These are phyloP conservation scores for Amanita molliuscula DNA, from an alignment of 768 basidiomycete genomes.

Conservation along the genomic window DNA sequence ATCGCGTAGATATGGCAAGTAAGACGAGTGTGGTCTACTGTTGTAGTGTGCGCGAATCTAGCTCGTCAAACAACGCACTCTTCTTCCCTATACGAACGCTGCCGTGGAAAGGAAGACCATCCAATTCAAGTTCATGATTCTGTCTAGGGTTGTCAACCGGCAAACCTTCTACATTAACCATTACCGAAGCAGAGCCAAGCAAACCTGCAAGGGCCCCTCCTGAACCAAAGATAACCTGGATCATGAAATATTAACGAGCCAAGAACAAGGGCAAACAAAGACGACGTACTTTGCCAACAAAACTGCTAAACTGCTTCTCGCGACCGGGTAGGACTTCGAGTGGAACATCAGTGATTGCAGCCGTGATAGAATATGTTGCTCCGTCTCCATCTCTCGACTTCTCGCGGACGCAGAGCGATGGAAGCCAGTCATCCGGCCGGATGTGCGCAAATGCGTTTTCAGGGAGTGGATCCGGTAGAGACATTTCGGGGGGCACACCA, in stretches of 20 bases:
- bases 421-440: conserved; percentile 59
- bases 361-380: conserved; percentile 45
- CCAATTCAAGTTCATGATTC: conserved; percentile 42
- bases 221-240: conserved; percentile 57
- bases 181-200: conserved; percentile 51
- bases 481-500: conserved; percentile 25
- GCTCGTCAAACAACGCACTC: conserved; percentile 9
- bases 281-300: conserved; percentile 57
- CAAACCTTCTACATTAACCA: conserved; percentile 48
- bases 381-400: conserved; percentile 37
- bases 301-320: conserved; percentile 64
- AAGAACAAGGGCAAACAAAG: neutral
- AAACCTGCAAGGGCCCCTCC: conserved; percentile 63
- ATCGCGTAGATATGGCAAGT: neutral
- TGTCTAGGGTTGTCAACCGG: conserved; percentile 29
- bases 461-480: conserved; percentile 59
- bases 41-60: neutral
- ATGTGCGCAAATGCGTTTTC: conserved; percentile 69
- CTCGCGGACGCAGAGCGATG: conserved; percentile 28
- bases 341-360: conserved; percentile 64
- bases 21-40: neutral
- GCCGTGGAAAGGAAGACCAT: conserved; percentile 58
- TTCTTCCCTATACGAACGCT: conserved; percentile 59
- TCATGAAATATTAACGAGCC: conserved; percentile 1
- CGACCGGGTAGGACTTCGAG: conserved; percentile 71